Evolutionary conservation across 305 asterid genomes (phyloP), one percentile per base, ranked within the genome.

Genomic region (Fraxinus platypoda): DNA sequence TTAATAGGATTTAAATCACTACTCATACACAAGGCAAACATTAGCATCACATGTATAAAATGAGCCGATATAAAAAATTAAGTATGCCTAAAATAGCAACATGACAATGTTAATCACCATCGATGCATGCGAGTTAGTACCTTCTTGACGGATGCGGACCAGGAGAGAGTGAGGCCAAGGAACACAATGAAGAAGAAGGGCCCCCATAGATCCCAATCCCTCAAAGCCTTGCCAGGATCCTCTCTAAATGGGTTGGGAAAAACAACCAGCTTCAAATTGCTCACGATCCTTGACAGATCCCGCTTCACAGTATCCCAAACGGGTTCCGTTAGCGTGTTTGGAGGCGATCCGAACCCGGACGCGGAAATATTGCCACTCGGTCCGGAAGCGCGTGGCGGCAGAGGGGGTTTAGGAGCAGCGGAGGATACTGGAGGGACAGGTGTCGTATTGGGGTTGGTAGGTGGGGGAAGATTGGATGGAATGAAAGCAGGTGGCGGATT

Each of bases 161-260:
- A 96, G 0, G 99, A 96, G 77, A 96, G 97, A 35, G 89, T 83
- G 78, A 96, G 98, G 37, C 98, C 98, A 49, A 96, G 95, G 87
- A 96, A 96, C 41, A 96, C 99, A 89, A 96, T 94, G 89, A 94
- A 96, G 93, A 96, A 94, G 77, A 94, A 94, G 2, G 99, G 99
- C 0, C 99, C 98, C 98, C 98, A 94, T 0, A 96, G 94, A 91
- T 96, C 99, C 98, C 98, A 96, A 89, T 93, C 99, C 83, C 97
- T 87, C 88, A 94, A 86, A 17, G 99, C 98, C 85, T 96, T 96
- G 23, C 99, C 99, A 7, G 98, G 99, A 89, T 96, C 99, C 80
- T 96, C 98, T 84, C 98, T 89, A 79, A 15, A 91, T 3, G 98
- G 99, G 79, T 96, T 96, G 71, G 98, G 99, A 85, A 96, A 94